phyloP scores from a whole-genome alignment of 495 filamentous ascomycete genomes.

The Usnea hakonensis region DNA sequence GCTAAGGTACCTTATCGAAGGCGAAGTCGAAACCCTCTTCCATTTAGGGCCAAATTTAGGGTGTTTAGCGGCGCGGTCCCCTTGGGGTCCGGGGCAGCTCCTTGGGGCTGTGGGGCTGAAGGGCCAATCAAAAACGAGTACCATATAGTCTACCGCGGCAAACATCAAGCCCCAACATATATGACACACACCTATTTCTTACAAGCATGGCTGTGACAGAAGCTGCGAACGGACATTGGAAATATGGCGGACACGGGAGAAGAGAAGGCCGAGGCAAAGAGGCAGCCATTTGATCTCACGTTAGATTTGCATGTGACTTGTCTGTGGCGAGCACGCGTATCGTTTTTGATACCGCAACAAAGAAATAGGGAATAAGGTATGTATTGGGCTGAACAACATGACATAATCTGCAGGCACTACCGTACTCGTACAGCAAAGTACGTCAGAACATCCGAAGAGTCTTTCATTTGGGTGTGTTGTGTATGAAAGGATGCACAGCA shows the following conservation, averaged over 20 bases:
- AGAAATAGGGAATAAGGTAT: background rate
- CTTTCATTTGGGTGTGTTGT: background rate
- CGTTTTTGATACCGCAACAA: background rate
- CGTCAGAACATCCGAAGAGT: background rate
- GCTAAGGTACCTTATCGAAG: too few species aligned
- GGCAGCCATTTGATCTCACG: background rate
- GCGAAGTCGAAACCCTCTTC: background rate
- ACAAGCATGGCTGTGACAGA: background rate
- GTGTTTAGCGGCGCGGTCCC: background rate
- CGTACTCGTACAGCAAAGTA: background rate
- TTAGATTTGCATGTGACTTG: background rate
- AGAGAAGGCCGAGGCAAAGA: background rate
- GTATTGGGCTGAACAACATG: too few species aligned
- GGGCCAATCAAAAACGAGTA: too few species aligned
- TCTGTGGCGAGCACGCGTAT: background rate
- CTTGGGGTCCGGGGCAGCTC: too few species aligned
- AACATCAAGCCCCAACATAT: too few species aligned
- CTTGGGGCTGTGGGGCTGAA: too few species aligned
- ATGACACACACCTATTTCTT: too few species aligned
- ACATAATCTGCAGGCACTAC: too few species aligned
- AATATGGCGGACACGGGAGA: background rate
- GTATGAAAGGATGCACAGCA: background rate
- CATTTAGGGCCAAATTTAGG: constrained; percentile 1
- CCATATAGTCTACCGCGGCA: too few species aligned
- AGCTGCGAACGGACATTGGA: background rate